Base-by-base conservation (phyloP, 106 monocot species). In the Alisma plantagoaquatica region DNA sequence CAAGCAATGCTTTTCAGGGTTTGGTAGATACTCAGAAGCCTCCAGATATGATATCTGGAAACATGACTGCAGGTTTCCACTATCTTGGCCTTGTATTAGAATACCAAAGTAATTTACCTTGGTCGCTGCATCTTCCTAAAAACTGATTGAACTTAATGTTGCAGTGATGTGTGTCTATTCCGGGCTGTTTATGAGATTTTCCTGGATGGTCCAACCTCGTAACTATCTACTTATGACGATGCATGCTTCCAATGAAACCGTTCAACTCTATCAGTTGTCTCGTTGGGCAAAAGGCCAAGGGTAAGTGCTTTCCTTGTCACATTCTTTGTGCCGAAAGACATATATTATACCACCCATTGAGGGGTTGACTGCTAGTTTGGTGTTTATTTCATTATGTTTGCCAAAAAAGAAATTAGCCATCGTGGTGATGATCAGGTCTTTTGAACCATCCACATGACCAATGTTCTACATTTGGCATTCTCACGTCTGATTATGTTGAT, bases 131-230 rank as follows among this genome's bases (percentile, higher is more conserved):
- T n/a, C n/a, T n/a, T n/a, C n/a, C n/a, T n/a, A n/a, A n/a, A n/a
- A n/a, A n/a, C n/a, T n/a, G n/a, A n/a, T n/a, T 19, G 18, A 46
- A 16, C 18, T 46, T 46, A 19, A 19, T 46, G 4, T 19, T 46
- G 4, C 46, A 46, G 46, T 19, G 19, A 46, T 46, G 46, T 46
- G 46, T n/a, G 46, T 46, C 10, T 46, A 46, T 19, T 46, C 46
- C 4, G 46, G 46, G 19, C 46, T 46, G 4, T 46, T 46, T n/a
- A 6, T n/a, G 46, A 46, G 46, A 18, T 46, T 46, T 18, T 12
- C 46, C 10, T 46, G 18, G 10, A 46, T 46, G 46, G 46, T 46
- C 4, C 46, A 46, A 19, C 46, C 46, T 16, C 46, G 46, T 5
- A 46, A 46, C 46, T 46, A 6, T 46, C 46, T 46, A n/a, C 18